Evolutionary conservation across 768 basidiomycete genomes (phyloP), one percentile per base, ranked within the genome.

Genomic region (Kwoniella dendrophila): DNA sequence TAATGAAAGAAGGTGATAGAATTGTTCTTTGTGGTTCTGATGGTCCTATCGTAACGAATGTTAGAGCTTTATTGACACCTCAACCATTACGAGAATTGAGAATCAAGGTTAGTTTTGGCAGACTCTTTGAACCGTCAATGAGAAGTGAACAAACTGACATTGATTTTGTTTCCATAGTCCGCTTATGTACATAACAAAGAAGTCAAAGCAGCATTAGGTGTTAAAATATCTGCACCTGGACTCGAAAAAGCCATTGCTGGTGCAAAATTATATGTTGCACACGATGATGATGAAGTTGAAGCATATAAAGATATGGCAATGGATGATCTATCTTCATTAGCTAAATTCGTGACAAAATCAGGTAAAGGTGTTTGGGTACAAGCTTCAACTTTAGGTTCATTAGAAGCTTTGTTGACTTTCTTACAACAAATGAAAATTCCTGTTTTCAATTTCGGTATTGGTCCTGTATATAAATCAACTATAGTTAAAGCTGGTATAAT

Each of bases 211-310:
- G 93, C 96, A 5, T 83, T 96, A 51, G 95, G 96, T 75, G 88
- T 99, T 77, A 99, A 99, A 82, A 86, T 99, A 63, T 85, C 88
- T 43, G 96, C 92, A 0, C 88, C 95, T 1, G 95, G 96, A 75
- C 85, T 99, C 20, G 96, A 98, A 73, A 97, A 97, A 78, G 94
- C 96, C 12, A 95, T 98, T 64, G 95, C 95, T 62, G 96, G 96
- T 71, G 97, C 95, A 40, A 88, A 92, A 8, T 82, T 99, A 52
- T 85, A 98, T 50, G 90, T 98, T 30, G 85, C 88, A 49, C 90
- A 94, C 18, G 92, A 92, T 54, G 94, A 98, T 70, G 94, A 98
- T 68, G 94, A 98, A 67, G 95, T 97, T 74, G 95, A 96, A 50
- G 92, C 92, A 38, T 81, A 97, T 32, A 88, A 87, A 75, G 93